These are phyloP conservation scores for Solanum hybrid DNA, from an alignment of 305 asterid genomes.

Conservation along the genomic window DNA sequence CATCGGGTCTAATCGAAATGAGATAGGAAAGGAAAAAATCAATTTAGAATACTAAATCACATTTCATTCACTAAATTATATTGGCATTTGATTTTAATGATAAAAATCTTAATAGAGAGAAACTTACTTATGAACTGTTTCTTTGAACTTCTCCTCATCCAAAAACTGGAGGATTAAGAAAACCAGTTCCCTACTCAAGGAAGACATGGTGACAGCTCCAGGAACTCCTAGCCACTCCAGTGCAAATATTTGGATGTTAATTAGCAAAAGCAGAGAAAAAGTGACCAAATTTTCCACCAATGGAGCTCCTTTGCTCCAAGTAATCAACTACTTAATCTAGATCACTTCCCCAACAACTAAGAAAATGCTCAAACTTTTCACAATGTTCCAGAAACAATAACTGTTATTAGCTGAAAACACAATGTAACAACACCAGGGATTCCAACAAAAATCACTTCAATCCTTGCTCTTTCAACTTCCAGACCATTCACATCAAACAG, in stretches of 20 bases:
- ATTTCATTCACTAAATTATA: background rate
- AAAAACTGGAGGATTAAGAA: slow-evolving; percentile 87
- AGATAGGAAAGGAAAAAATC: background rate
- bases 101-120: background rate
- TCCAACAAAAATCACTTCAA: slow-evolving; percentile 1
- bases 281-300: background rate
- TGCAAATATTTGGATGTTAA: slow-evolving; percentile 41
- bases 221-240: slow-evolving; percentile 93
- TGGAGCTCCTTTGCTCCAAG: background rate
- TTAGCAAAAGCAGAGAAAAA: slow-evolving; percentile 13
- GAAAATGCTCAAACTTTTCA: background rate
- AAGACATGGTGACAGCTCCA: slow-evolving; percentile 84
- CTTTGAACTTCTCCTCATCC: slow-evolving; percentile 97
- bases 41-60: background rate
- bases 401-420: background rate
- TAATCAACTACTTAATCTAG: slow-evolving; percentile 7
- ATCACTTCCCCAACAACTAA: background rate
- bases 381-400: background rate
- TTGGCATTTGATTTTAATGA: background rate
- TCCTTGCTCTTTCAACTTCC: background rate
- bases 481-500: background rate
- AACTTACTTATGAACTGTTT: slow-evolving; percentile 80
- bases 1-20: background rate
- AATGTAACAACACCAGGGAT: background rate
- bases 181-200: slow-evolving; percentile 94